Evolutionary conservation across 176 grass and related monocot species (phyloP), one percentile per base, ranked within the genome.

Genomic region (Calamus simplicifolius): DNA sequence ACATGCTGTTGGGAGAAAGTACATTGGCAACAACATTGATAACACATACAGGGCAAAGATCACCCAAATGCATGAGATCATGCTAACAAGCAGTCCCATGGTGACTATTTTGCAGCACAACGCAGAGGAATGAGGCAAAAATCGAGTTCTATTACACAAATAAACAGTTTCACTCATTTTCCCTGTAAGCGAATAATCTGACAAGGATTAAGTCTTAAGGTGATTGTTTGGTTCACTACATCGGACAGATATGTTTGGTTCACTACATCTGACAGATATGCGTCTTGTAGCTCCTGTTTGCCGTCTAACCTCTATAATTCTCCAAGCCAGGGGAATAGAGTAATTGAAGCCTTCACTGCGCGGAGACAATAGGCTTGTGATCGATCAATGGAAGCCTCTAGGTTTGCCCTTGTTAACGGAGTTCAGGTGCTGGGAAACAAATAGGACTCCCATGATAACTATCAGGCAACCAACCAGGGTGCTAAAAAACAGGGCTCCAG

Each of bases 401-500:
- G 77, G 81, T 57, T 97, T 97, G 28, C 43, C 29, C 4, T 72
- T 82, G 60, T 75, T 85, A 0, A 63, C 49, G 25, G 83, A 85
- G 69, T 83, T 97, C 18, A 97, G 73, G 59, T 97, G 93, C 66
- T 88, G 84, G 52, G 84, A 88, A 61, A 97, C 79, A 53, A 97
- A 88, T 50, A 97, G 69, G 57, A 97, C 93, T 8, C 75, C 87
- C 16, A 97, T 97, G 38, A 85, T 75, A 63, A 97, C 63, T 29
- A 97, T 97, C 71, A 91, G 66, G 66, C 81, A 97, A 26, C 93
- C 93, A 10, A 88, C 84, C 1, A 97, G 87, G 8, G 93, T 80
- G 83, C 87, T 97, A 60, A 91, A 97, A 62, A 97, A 97, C 65
- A 97, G 73, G 2, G 93, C 87, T 53, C 93, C 93, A 0, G 93